Base-by-base conservation (phyloP, 1,284 basidiomycete genomes). In the Apiotrichum akiyoshidainum region DNA sequence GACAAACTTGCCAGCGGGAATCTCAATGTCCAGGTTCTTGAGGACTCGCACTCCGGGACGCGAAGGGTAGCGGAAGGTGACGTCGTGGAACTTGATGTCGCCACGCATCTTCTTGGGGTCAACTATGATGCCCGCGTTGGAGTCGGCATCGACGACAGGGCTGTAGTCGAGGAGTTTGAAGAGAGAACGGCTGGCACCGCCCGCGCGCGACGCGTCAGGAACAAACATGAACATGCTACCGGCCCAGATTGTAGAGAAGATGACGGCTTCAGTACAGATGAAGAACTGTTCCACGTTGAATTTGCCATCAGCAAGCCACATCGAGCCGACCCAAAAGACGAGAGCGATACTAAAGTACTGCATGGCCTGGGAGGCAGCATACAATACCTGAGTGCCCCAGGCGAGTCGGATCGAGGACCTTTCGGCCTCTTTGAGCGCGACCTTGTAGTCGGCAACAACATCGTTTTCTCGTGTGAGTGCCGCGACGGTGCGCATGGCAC, bases 51-150 rank as follows among this genome's bases (percentile, higher is more conserved):
- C 87, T 61, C 84, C 84, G 33, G 91, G 89, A 57, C 95, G 85
- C 2, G 92, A 92, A 1, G 95, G 95, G 78, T 98, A 98, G 33
- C 92, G 84, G 84, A 97, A 97, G 77, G 94, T 89, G n/a, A 96
- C 83, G 61, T 86, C 83, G 68, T 94, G 86, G 64, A 97, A 83
- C 14, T 80, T 82, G 69, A 95, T 84, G 64, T 87, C 86, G 16
- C 92, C 92, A 54, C 80, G 69, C 48, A 86, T 84, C n/a, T 82
- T 73, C 47, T 80, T 71, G 9, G 78, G 75, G 42, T 73, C 67
- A 46, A 83, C 59, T 11, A 84, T 71, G 64, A 86, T 85, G 55
- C 94, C 94, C 54, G 87, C 86, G 0, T 80, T 78, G 1, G 86
- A 87, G 69, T 90, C 85, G 0, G 89, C 84, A 68, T 97, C 92